These are phyloP conservation scores for Anacardium occidentale DNA, from an alignment of 345 rosid species.

Conservation along the genomic window DNA sequence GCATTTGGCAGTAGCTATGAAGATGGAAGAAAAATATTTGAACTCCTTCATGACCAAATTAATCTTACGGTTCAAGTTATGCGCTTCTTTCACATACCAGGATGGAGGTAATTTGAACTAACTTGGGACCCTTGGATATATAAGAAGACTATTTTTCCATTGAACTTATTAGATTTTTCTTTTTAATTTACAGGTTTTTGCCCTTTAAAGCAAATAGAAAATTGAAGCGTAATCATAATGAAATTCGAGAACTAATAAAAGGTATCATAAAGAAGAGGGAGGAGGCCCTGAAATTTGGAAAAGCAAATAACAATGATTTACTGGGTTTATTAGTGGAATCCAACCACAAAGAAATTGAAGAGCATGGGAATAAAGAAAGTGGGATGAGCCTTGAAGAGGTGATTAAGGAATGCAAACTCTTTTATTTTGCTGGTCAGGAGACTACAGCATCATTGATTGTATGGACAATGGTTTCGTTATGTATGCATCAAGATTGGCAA, in stretches of 20 bases:
- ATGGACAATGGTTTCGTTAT: slow-evolving; percentile 51
- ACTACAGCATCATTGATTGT: slow-evolving; percentile 47
- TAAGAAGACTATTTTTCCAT: too few relatives aligned
- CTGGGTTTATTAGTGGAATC: slow-evolving; percentile 43
- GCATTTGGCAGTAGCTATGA: slow-evolving; percentile 70
- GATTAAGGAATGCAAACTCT: slow-evolving; percentile 64
- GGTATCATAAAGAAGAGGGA: slow-evolving; percentile 42
- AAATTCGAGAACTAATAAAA: slow-evolving; percentile 27
- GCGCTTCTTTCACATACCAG: slow-evolving; percentile 45
- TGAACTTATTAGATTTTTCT: too few relatives aligned
- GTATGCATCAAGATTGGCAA: slow-evolving; percentile 60
- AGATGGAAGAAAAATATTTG: slow-evolving; percentile 65
- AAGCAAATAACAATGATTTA: slow-evolving; percentile 34
- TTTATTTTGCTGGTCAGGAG: slow-evolving; percentile 66
- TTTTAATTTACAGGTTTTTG: slow-evolving; percentile 32
- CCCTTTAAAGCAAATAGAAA: slow-evolving; percentile 43
- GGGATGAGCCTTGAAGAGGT: slow-evolving; percentile 43
- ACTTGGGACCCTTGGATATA: too few relatives aligned
- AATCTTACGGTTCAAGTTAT: slow-evolving; percentile 29
- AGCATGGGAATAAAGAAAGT: slow-evolving; percentile 5
- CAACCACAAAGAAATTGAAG: slow-evolving; percentile 34
- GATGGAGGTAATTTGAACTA: slow-evolving; percentile 52
- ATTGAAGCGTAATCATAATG: slow-evolving; percentile 36
- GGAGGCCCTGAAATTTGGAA: slow-evolving; percentile 34
- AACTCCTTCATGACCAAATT: slow-evolving; percentile 47